A percentile compares a stretch with the other conserved stretches of the same genome.
Evolutionary conservation across 345 rosid genomes (phyloP).

Genomic region (Camelina hispida): DNA sequence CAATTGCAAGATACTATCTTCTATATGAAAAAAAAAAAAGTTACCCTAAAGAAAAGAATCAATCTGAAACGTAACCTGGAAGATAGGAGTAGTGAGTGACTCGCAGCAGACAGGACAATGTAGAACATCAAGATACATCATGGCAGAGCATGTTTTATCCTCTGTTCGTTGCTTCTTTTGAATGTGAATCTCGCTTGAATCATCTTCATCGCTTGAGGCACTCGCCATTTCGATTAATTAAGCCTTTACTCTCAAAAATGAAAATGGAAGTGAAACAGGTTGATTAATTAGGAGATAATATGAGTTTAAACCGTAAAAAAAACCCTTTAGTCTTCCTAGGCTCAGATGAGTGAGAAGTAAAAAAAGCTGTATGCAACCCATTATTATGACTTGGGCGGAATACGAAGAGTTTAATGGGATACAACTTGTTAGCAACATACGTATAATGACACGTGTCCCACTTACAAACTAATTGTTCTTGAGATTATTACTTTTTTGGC

Average conservation of each 20-base stretch:
- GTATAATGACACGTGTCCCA: neutral
- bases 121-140: neutral
- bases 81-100: neutral
- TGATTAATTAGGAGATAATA: neutral
- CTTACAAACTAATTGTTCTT: neutral
- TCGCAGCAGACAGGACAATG: neutral
- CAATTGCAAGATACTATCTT: neutral
- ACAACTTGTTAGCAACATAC: neutral
- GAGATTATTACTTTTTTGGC: no score
- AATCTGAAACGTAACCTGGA: neutral
- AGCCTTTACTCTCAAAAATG: neutral
- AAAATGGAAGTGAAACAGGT: neutral
- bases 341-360: neutral
- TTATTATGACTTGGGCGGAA: neutral
- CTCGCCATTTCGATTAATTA: neutral
- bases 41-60: no score
- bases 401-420: neutral
- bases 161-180: neutral
- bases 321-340: neutral
- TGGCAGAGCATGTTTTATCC: neutral
- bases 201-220: neutral
- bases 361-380: neutral
- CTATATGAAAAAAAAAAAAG: no score
- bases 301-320: no score
- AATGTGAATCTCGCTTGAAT: neutral